Evolutionary conservation across 371 early-diverging fungal genomes (phyloP), one percentile per base, ranked within the genome.

Genomic region (Nosema muscidifuracis): DNA sequence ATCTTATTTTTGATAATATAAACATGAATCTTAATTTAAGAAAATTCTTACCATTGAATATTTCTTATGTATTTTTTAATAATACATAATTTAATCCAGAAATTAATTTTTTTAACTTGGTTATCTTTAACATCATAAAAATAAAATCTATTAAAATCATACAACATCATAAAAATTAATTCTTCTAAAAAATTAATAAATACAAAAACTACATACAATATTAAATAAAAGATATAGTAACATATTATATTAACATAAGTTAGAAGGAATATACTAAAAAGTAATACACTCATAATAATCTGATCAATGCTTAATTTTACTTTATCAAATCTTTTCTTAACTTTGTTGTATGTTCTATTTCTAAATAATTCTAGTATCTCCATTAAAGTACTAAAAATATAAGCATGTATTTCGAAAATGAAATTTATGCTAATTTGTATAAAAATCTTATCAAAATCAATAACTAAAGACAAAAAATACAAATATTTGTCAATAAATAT

Each of bases 251-350:
- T 60, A 22, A 60, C 34, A 31, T 13, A 60, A 2, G 20, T 34
- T 12, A 60, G 36, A 12, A 36, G 6, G 1, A 24, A 60, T 24
- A 60, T 60, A 60, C 60, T 60, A 40, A 71, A 71, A 18, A 71
- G 38, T 42, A 71, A 18, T 10, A 47, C 63, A 42, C 47, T 26
- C 40, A 71, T 24, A 33, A 71, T 55, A 30, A 71, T 63, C 28
- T 71, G 71, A 43, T 71, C 71, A 24, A 42, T 60, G 15, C 34
- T 64, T 16, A 71, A 42, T 12, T 36, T 42, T 2, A 71, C 36
- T 9, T 22, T 38, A 18, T 71, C 71, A 18, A 36, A 51, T 42
- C 71, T 62, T 33, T 53, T 71, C 28, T 64, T 71, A 20, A 71
- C n/a, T 16, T 30, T 42, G 24, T 71, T 71, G 31, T 63, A 71